A percentile compares a stretch with the other conserved stretches of the same genome.
Conservation (phyloP, 306 rosid species). For the Glycine tomentella region DNA sequence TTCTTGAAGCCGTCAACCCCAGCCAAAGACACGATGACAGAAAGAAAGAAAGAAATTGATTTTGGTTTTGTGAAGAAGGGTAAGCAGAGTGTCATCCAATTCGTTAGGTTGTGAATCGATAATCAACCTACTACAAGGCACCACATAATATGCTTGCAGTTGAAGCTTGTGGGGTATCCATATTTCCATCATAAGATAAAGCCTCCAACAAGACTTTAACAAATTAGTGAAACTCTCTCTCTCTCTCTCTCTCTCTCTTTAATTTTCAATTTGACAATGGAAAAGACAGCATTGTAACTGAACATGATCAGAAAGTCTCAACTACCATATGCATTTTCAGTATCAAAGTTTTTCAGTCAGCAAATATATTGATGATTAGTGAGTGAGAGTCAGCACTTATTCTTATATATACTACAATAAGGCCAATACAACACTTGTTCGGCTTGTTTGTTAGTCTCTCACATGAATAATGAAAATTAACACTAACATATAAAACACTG, state of each 20-base stretch:
- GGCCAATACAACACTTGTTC: neutral
- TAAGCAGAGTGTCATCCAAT: slow-evolving; percentile 71
- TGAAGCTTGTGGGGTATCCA: slow-evolving; percentile 55
- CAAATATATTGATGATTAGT: slow-evolving; percentile 31
- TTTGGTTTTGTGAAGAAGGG: slow-evolving; percentile 45
- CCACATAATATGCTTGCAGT: slow-evolving; percentile 59
- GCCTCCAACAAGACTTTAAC: slow-evolving; percentile 52
- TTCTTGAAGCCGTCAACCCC: slow-evolving; percentile 50
- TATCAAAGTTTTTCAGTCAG: slow-evolving; percentile 19
- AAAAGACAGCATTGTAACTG: slow-evolving; percentile 51
- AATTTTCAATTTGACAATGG: slow-evolving; percentile 23
- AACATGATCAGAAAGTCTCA: slow-evolving; percentile 47
- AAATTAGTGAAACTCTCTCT: slow-evolving; percentile 33
- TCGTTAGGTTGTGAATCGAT: slow-evolving; percentile 73
- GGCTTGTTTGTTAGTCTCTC: slow-evolving; percentile 15
- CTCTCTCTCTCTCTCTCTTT: slow-evolving; percentile 21
- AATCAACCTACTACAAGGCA: slow-evolving; percentile 54
- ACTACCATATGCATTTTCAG: slow-evolving; percentile 31
- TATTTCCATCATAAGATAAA: slow-evolving; percentile 3
- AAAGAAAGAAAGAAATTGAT: slow-evolving; percentile 8
- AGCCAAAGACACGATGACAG: neutral
- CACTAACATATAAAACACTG: neutral
- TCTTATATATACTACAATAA: neutral
- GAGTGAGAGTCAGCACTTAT: neutral
- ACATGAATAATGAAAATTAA: neutral